Evolutionary conservation across 1,284 basidiomycete genomes (phyloP), one percentile per base, ranked within the genome.

Genomic region (Ceratobasidium sp.): DNA sequence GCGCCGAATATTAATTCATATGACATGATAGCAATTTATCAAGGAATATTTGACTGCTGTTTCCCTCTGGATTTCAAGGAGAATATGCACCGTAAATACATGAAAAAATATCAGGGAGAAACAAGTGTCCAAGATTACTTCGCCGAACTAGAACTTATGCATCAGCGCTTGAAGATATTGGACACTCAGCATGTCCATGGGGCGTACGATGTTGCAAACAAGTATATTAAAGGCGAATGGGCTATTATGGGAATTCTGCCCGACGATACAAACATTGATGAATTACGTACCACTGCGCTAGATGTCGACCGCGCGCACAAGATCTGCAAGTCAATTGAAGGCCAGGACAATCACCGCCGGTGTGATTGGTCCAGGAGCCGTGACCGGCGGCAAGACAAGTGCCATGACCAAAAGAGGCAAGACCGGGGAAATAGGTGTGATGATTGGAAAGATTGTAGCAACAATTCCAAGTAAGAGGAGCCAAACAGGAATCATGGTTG

Each of bases 11-110:
- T 55, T 1, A 58, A 61, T 12, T 3, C 3, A 26, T 77, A 67
- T 28, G 49, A 42, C 3, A 64, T 79, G 40, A 49, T 60, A 18
- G 60, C 3, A 13, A 58, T 68, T 40, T 69, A 68, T 12, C 33
- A 67, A 44, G 60, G 33, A 53, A 42, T 89, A 3, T 89, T 86
- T 78, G 84, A 88, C 78, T 86, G 86, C 77, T 88, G 87, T 70
- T 89, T 89, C 82, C 87, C 86, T 0, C 75, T 84, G 0, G 82
- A 87, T 49, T 89, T 85, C 79, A 81, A 84, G 2, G 56, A 81
- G 1, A 77, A 83, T 39, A 79, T 82, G 77, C 69, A 80, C 0
- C 70, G 80, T 6, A n/a, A 71, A 81, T 80, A 84, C 7, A 26
- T 61, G 0, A 53, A 69, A 0, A 69, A 63, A 20, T 2, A 44